These are phyloP conservation scores for Aspergillus tanneri DNA, from an alignment of 2,329 filamentous ascomycete species.

Conservation along the genomic window DNA sequence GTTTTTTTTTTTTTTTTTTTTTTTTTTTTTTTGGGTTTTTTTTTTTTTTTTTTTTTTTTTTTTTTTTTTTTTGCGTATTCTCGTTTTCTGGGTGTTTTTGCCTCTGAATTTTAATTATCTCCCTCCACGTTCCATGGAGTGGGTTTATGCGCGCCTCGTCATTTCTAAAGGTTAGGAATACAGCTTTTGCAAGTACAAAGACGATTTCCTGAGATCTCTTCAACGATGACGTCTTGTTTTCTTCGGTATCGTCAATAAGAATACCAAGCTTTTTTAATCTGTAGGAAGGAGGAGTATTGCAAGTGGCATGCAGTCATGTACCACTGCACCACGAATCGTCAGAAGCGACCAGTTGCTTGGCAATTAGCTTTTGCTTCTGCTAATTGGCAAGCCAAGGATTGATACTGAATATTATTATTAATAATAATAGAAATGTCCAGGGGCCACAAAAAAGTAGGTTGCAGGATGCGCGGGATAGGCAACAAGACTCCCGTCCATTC, in stretches of 20 bases:
- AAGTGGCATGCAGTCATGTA: background rate
- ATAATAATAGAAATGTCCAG: too few relatives aligned
- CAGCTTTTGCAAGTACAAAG: too few relatives aligned
- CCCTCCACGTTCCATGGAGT: background rate
- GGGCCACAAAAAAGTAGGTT: too few relatives aligned
- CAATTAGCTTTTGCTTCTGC: background rate
- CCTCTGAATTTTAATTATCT: background rate
- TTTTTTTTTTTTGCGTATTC: background rate
- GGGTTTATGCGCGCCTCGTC: background rate
- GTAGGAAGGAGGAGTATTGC: background rate
- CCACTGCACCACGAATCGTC: background rate
- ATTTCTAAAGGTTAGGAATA: background rate
- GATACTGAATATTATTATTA: background rate
- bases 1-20: slow-evolving; percentile 3
- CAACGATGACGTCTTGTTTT: too few relatives aligned
- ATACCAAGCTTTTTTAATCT: background rate
- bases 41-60: background rate
- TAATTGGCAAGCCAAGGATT: background rate
- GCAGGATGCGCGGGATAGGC: too few relatives aligned
- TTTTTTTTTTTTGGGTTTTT: background rate
- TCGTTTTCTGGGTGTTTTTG: background rate
- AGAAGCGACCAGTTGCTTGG: background rate
- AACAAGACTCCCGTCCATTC: too few relatives aligned
- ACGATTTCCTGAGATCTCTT: too few relatives aligned
- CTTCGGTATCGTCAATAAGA: background rate